These are phyloP conservation scores for Jimgerdemannia lactiflua DNA, from an alignment of 192 early-diverging fungal species.

Conservation along the genomic window DNA sequence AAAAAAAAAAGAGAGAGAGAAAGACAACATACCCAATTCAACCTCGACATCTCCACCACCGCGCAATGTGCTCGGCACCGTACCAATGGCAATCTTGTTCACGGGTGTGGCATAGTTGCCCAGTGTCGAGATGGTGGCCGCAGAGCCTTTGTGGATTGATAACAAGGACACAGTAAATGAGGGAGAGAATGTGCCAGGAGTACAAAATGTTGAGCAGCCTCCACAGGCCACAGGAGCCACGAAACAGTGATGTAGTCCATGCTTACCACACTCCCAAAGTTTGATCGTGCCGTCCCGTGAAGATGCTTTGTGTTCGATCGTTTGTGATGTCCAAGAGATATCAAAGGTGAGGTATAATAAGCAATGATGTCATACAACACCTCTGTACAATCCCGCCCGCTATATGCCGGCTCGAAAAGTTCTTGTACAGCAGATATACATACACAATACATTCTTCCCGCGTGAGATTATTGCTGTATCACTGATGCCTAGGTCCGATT, in stretches of 20 bases:
- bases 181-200: not conserved
- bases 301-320: conserved; percentile 29
- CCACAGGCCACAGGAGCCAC: too few relatives aligned
- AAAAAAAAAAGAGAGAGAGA: not conserved
- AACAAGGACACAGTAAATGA: not conserved
- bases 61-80: not conserved
- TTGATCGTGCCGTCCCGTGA: conserved; percentile 53
- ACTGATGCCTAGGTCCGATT: conserved; percentile 39
- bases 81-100: conserved; percentile 33
- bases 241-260: not conserved
- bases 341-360: not conserved
- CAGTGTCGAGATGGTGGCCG: conserved; percentile 36
- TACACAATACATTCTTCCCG: conserved; percentile 69
- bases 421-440: conserved; percentile 4
- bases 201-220: too few relatives aligned
- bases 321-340: not conserved
- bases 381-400: too few relatives aligned
- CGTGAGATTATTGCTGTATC: conserved; percentile 61
- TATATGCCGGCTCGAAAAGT: too few relatives aligned
- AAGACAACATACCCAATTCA: conserved; percentile 19
- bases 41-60: not conserved
- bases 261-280: conserved; percentile 58
- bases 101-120: conserved; percentile 18
- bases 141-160: conserved; percentile 26
- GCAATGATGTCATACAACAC: not conserved